phyloP scores from a whole-genome alignment of 352 stramenopile species.

The Globisporangium splendens region DNA sequence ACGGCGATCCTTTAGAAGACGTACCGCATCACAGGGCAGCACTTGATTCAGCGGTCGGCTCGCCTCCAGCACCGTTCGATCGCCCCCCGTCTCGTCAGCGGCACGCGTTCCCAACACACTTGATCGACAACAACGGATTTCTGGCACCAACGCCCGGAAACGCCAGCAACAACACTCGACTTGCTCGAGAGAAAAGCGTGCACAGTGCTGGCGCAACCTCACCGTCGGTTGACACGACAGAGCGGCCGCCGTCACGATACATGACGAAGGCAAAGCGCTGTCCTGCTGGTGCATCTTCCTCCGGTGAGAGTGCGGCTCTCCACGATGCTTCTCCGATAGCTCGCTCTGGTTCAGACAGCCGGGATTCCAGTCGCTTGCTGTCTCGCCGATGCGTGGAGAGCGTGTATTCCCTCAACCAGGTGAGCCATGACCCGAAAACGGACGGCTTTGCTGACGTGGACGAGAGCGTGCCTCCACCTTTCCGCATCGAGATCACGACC shows the following conservation, averaged over 20 bases:
- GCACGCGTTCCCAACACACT: slow-evolving; percentile 73
- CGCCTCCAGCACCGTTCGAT: slow-evolving; percentile 14
- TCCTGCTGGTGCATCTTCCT: background rate
- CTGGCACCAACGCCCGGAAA: slow-evolving; percentile 10
- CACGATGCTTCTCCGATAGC: background rate
- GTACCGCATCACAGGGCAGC: background rate
- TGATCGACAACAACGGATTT: slow-evolving; percentile 50
- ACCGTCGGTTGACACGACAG: slow-evolving; percentile 7
- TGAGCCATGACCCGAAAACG: slow-evolving; percentile 69
- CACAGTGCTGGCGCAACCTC: slow-evolving; percentile 10
- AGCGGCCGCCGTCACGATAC: slow-evolving; percentile 70
- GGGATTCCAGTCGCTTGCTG: slow-evolving; percentile 6
- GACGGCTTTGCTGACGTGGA: slow-evolving; percentile 81
- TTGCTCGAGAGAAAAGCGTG: slow-evolving; percentile 9
- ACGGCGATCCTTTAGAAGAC: background rate
- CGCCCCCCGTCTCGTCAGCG: slow-evolving; percentile 69
- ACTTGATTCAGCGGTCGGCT: background rate
- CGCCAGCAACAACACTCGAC: slow-evolving; percentile 1
- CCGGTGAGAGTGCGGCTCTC: no score
- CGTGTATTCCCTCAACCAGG: slow-evolving; percentile 44
- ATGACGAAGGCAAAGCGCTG: slow-evolving; percentile 60
- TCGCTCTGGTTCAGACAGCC: slow-evolving; percentile 2
- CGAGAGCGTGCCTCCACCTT: slow-evolving; percentile 75
- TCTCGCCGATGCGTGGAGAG: slow-evolving; percentile 44
- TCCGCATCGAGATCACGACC: slow-evolving; percentile 76